Percentiles rank a stretch among this genome's conserved stretches.
Conservation (phyloP, 768 basidiomycete genomes). For the Leccinum truebloodii region DNA sequence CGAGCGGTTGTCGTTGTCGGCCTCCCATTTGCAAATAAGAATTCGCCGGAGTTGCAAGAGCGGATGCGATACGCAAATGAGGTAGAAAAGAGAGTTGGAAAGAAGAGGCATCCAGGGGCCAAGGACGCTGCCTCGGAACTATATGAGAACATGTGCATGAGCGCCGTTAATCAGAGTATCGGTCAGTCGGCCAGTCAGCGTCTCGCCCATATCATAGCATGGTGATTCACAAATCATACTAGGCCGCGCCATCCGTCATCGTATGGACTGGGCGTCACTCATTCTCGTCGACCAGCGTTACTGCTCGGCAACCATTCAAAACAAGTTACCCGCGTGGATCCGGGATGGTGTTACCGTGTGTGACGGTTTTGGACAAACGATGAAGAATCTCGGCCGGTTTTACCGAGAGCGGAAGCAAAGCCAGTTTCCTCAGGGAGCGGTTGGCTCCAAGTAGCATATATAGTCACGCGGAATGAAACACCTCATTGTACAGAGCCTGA, state of each 20-base stretch:
- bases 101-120: constrained; percentile 36
- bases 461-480: not conserved
- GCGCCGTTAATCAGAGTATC: constrained; percentile 96
- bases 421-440: not conserved
- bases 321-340: constrained; percentile 93
- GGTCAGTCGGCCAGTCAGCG: constrained; percentile 47
- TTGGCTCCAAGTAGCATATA: constrained; percentile 6
- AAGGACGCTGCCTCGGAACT: constrained; percentile 78
- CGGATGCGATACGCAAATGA: constrained; percentile 85
- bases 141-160: constrained; percentile 91
- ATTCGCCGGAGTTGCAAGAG: constrained; percentile 89
- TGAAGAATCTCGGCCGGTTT: constrained; percentile 69
- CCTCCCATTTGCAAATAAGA: constrained; percentile 89
- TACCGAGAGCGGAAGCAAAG: constrained; percentile 55
- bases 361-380: constrained; percentile 68
- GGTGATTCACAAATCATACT: constrained; percentile 2
- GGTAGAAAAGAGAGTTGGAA: constrained; percentile 47
- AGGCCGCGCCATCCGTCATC: constrained; percentile 94
- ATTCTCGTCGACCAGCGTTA: constrained; percentile 88
- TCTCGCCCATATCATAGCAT: not conserved
- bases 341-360: constrained; percentile 57
- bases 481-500: constrained; percentile 6
- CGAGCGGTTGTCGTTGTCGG: constrained; percentile 87
- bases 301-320: constrained; percentile 59
- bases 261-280: constrained; percentile 88